Evolutionary conservation across 352 stramenopile genomes (phyloP).

Genomic region (Phytophthora cactorum): DNA sequence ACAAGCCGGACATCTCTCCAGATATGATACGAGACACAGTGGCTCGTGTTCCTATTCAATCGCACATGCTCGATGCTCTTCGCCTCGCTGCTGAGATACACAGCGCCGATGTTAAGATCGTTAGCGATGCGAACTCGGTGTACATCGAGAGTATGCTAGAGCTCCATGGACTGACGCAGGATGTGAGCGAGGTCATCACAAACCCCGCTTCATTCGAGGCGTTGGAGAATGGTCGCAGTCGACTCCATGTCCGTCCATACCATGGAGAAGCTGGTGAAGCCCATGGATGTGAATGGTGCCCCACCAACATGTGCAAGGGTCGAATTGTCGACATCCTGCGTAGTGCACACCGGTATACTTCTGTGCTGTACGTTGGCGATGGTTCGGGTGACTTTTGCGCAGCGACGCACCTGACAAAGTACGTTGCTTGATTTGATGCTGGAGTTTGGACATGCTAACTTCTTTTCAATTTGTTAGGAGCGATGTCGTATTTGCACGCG

Average conservation of each 20-base stretch:
- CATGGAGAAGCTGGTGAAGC: constrained; percentile 42
- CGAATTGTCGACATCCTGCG: constrained; percentile 64
- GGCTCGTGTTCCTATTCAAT: constrained; percentile 60
- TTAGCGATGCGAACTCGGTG: constrained; percentile 83
- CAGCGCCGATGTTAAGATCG: constrained; percentile 60
- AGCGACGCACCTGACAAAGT: constrained; percentile 60
- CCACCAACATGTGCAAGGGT: constrained; percentile 87
- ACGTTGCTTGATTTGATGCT: constrained; percentile 9
- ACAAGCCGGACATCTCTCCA: constrained; percentile 46
- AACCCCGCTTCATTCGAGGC: constrained; percentile 57
- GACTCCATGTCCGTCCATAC: constrained; percentile 63
- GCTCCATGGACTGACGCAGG: constrained; percentile 33
- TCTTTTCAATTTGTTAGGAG: constrained; percentile 28
- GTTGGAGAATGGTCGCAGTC: constrained; percentile 18
- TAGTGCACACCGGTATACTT: constrained; percentile 33
- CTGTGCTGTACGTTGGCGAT: constrained; percentile 79
- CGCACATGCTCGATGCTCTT: constrained; percentile 74
- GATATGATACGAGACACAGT: constrained; percentile 51
- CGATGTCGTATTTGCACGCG: constrained; percentile 74
- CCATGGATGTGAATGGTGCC: constrained; percentile 67
- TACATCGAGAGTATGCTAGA: constrained; percentile 84
- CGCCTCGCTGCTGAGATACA: constrained; percentile 47
- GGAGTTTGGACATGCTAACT: not conserved
- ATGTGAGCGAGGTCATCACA: constrained; percentile 62
- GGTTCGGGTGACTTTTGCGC: constrained; percentile 77